Evolutionary conservation across 2,329 filamentous ascomycete genomes (phyloP).

Genomic region (Alternaria ethzedia): DNA sequence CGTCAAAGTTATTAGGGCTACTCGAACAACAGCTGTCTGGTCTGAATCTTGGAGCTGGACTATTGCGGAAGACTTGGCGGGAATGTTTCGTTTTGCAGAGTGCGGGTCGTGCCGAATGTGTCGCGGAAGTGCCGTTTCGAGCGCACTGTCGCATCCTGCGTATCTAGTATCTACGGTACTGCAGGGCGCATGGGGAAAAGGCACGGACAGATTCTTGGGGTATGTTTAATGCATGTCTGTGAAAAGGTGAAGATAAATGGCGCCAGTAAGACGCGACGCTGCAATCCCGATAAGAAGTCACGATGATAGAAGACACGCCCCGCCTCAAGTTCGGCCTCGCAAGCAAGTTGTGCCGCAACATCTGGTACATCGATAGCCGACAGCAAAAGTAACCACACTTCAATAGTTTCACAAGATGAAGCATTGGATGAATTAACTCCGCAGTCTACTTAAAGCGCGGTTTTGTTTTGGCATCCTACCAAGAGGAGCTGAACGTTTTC

Average conservation of each 20-base stretch:
- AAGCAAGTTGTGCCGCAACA: background rate
- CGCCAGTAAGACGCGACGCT: background rate
- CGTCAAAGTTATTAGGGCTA: background rate
- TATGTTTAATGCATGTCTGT: background rate
- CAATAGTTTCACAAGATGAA: background rate
- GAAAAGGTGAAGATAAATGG: too few species aligned
- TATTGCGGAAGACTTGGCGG: background rate
- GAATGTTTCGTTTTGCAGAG: background rate
- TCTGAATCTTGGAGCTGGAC: background rate
- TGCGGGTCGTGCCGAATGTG: background rate
- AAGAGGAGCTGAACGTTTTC: background rate
- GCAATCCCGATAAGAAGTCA: background rate
- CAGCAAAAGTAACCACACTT: background rate
- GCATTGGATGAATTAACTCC: background rate
- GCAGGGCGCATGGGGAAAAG: background rate
- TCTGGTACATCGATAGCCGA: background rate
- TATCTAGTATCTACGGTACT: background rate
- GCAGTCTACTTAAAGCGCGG: background rate
- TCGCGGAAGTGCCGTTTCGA: background rate
- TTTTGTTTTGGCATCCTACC: background rate
- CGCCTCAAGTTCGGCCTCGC: background rate
- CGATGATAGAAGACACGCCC: background rate
- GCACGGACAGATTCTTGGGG: background rate
- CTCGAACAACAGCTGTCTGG: background rate
- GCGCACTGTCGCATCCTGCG: background rate